Evolutionary conservation across 2,329 filamentous ascomycete genomes (phyloP).

Genomic region (Tolypocladium sp.): DNA sequence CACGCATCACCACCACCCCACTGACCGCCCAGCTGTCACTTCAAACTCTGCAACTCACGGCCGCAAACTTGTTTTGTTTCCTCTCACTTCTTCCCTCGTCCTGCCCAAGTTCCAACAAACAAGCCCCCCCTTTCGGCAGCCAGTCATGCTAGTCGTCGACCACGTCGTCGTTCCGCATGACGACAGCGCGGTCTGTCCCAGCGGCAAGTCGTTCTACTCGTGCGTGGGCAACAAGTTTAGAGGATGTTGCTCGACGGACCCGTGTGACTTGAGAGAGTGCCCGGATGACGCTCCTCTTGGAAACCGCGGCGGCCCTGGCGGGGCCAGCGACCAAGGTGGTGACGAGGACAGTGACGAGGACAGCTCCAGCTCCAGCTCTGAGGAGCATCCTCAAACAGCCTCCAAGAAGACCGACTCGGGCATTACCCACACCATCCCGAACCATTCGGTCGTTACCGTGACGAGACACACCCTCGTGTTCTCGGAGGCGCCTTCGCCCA

Average conservation of each 20-base stretch:
- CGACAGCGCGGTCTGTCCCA: slow-evolving; percentile 14
- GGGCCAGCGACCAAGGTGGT: no score
- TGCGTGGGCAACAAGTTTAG: slow-evolving; percentile 26
- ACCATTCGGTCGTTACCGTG: slow-evolving; percentile 22
- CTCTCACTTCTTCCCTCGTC: not conserved
- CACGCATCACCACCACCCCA: not conserved
- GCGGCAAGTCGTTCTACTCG: slow-evolving; percentile 23
- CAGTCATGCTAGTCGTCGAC: slow-evolving; percentile 1
- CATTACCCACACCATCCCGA: slow-evolving; percentile 25
- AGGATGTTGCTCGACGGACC: slow-evolving; percentile 36
- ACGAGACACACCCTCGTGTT: slow-evolving; percentile 24
- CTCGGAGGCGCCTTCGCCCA: slow-evolving; percentile 13
- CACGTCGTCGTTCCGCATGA: not conserved
- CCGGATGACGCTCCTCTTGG: slow-evolving; percentile 8
- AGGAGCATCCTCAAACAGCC: not conserved
- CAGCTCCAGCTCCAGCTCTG: not conserved
- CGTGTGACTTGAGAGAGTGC: slow-evolving; percentile 27
- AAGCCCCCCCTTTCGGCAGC: not conserved
- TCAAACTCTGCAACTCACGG: not conserved
- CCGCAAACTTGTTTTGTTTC: not conserved
- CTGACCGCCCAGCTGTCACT: no score
- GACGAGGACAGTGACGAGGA: not conserved
- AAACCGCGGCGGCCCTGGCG: not conserved
- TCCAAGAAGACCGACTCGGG: slow-evolving; percentile 22
- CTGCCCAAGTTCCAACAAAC: not conserved